Conservation (phyloP, 441 rosid genomes). For the Arabidopsis lyrata region DNA sequence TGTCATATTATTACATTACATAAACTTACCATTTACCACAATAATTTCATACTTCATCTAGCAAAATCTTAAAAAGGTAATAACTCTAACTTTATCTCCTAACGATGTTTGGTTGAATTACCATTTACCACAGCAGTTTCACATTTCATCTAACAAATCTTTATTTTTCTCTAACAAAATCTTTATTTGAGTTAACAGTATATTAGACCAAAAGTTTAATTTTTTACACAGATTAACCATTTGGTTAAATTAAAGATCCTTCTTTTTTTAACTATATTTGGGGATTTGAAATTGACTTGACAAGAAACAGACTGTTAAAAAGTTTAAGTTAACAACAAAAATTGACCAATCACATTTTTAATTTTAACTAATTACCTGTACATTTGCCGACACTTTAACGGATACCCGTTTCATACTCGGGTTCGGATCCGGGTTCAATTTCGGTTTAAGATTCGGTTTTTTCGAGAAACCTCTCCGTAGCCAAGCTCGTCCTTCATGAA, state of each 20-base stretch:
- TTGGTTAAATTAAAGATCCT: not conserved
- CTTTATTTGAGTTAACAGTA: too few species aligned
- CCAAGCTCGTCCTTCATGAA: conserved; percentile 59
- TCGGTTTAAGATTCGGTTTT: conserved; percentile 34
- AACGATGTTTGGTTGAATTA: not conserved
- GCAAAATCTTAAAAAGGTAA: not conserved
- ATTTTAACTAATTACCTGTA: conserved; percentile 54
- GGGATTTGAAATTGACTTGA: conserved; percentile 30
- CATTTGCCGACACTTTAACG: conserved; percentile 47
- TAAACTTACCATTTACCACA: not conserved
- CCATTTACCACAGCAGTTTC: not conserved
- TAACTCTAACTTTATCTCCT: not conserved
- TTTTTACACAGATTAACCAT: not conserved
- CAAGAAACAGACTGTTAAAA: conserved; percentile 10
- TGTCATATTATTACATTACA: not conserved
- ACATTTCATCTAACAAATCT: too few species aligned
- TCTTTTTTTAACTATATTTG: not conserved
- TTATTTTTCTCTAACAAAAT: too few species aligned
- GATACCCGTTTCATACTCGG: conserved; percentile 46
- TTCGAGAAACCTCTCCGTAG: conserved; percentile 41
- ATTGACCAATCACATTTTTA: conserved; percentile 2
- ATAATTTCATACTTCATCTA: not conserved
- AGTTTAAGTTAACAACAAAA: not conserved
- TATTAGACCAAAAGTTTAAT: too few species aligned
- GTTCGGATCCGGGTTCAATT: conserved; percentile 22